These are phyloP conservation scores for Cystobasidium ongulense DNA, from an alignment of 768 basidiomycete genomes.

Conservation along the genomic window DNA sequence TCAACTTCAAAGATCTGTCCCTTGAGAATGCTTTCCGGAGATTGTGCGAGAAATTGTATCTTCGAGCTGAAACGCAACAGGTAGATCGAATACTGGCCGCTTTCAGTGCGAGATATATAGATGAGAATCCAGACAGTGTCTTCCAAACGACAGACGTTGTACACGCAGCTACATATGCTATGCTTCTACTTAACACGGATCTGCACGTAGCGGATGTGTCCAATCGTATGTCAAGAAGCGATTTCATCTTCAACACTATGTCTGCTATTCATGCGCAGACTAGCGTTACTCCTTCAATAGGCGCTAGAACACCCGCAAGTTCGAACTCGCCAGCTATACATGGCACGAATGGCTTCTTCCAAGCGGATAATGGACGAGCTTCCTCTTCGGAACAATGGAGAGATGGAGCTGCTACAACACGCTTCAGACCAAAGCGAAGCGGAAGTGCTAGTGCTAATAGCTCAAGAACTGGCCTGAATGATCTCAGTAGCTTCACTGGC, in stretches of 20 bases:
- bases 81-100: slow-evolving; percentile 90
- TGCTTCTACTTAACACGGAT: slow-evolving; percentile 91
- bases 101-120: slow-evolving; percentile 82
- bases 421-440: slow-evolving; percentile 56
- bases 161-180: slow-evolving; percentile 87
- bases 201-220: slow-evolving; percentile 86
- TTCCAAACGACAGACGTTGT: slow-evolving; percentile 82
- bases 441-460: slow-evolving; percentile 81
- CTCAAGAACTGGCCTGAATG: slow-evolving; percentile 22
- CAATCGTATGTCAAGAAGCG: slow-evolving; percentile 78
- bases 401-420: slow-evolving; percentile 13
- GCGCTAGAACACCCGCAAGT: background rate
- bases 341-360: background rate
- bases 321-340: background rate
- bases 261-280: slow-evolving; percentile 71
- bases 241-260: slow-evolving; percentile 89
- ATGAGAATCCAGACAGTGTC: slow-evolving; percentile 72
- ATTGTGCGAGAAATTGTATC: slow-evolving; percentile 79
- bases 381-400: background rate
- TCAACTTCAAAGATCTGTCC: slow-evolving; percentile 73
- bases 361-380: background rate
- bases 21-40: slow-evolving; percentile 88
- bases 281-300: slow-evolving; percentile 37
- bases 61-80: slow-evolving; percentile 95
- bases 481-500: background rate